Evolutionary conservation across 805 yeast species (phyloP).

Genomic region (Yamadazyma kitorensis): DNA sequence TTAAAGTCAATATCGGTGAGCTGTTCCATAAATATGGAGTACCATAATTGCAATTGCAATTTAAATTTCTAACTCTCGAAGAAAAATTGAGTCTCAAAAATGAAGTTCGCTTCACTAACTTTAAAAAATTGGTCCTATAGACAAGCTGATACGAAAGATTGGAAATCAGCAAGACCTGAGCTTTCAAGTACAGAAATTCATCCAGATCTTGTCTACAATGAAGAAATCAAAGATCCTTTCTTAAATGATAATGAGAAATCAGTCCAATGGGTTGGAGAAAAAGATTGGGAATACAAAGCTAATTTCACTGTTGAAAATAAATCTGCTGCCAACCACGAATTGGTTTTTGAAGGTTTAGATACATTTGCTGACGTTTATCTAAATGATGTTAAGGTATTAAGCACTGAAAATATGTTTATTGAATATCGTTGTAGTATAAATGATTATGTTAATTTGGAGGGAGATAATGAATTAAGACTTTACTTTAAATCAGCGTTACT

Average conservation of each 20-base stretch:
- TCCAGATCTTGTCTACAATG: slow-evolving; percentile 36
- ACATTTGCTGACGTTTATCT: slow-evolving; percentile 38
- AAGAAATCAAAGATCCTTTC: slow-evolving; percentile 45
- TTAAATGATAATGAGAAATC: slow-evolving; percentile 37
- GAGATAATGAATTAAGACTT: slow-evolving; percentile 30
- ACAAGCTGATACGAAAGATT: slow-evolving; percentile 3
- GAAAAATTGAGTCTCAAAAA: too few species aligned
- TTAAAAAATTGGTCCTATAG: slow-evolving; percentile 10
- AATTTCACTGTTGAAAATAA: slow-evolving; percentile 10
- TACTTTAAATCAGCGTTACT: slow-evolving; percentile 35
- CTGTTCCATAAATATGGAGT: too few species aligned
- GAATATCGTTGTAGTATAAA: slow-evolving; percentile 27
- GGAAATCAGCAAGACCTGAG: slow-evolving; percentile 8
- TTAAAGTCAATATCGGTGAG: too few species aligned
- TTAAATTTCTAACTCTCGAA: too few species aligned
- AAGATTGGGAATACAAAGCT: slow-evolving; percentile 45
- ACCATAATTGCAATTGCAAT: too few species aligned
- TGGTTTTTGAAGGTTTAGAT: slow-evolving; percentile 44
- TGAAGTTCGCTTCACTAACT: too few species aligned
- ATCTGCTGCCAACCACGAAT: slow-evolving; percentile 14
- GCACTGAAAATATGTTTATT: slow-evolving; percentile 43
- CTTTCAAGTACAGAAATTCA: slow-evolving; percentile 28
- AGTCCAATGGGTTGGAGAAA: slow-evolving; percentile 49
- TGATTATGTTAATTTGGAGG: slow-evolving; percentile 8
- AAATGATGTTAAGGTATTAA: slow-evolving; percentile 31